Base-by-base conservation (phyloP, 306 rosid genomes). In the Rubus idaeus region DNA sequence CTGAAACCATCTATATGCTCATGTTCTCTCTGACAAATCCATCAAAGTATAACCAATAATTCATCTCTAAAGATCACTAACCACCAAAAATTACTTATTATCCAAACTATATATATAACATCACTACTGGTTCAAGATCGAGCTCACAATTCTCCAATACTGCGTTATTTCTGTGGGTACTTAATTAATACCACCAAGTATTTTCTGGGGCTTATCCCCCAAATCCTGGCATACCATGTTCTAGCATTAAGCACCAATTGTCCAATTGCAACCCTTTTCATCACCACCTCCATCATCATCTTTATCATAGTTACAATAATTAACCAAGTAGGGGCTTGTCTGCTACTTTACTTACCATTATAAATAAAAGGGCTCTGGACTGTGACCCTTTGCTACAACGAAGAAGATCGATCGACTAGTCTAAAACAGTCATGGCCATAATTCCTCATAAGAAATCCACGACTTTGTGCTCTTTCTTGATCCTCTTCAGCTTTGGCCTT, bases 401-500 rank as follows among this genome's bases (percentile, higher is more conserved):
- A 62, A 35, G 44, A 62, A 62, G 44, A 62, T 35, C 9, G 6
- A 30, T 9, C 8, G 14, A 10, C 77, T 4, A 41, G 41, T 21
- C 20, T 9, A 26, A 30, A 21, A 68, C 11, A 68, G 58, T 10
- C 67, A 71, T 40, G 61, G 11, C 20, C 37, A 1, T 44, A 18
- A 17, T 56, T 13, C 67, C 68, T 42, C 8, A 17, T 14, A 16
- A 57, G 49, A 58, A 12, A 6, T 73, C 6, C 8, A 41, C 42
- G 57, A 58, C 53, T 14, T 21, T 42, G 42, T 57, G 55, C 12
- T 4, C 23, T 45, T 42, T 23, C 69, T 74, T 26, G 77, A 18
- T 58, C 68, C 69, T 74, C 66, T 53, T 73, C 16, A 41, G 76
- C 16, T 73, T 57, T 42, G 23, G 21, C 18, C 53, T 58, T 7